Percentiles rank a stretch among this genome's conserved stretches.
These are phyloP conservation scores for Candida sanyaensis DNA, from an alignment of 1,139 yeast species.

Conservation along the genomic window DNA sequence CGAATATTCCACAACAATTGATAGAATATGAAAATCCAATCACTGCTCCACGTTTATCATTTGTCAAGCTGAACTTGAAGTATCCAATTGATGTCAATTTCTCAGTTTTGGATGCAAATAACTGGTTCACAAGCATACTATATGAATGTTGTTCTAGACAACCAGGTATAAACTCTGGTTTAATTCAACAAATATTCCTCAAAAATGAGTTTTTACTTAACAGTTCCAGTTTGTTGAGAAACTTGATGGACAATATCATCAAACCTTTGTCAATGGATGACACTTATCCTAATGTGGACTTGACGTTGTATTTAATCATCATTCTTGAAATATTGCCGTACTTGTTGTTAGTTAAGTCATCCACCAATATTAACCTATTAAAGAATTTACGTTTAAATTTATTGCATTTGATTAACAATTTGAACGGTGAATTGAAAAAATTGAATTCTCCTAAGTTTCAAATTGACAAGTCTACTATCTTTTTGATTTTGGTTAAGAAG, in stretches of 20 bases:
- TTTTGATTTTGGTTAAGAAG: slow-evolving; percentile 36
- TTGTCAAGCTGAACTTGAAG: slow-evolving; percentile 27
- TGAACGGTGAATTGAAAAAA: slow-evolving; percentile 23
- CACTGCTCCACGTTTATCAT: slow-evolving; percentile 28
- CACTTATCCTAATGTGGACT: slow-evolving; percentile 21
- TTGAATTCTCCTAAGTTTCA: slow-evolving; percentile 21
- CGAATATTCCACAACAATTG: background rate
- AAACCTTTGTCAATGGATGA: slow-evolving; percentile 19
- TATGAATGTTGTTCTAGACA: slow-evolving; percentile 19
- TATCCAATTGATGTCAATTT: slow-evolving; percentile 29
- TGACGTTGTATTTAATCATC: slow-evolving; percentile 32
- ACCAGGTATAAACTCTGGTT: slow-evolving; percentile 14
- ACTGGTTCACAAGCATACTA: slow-evolving; percentile 27
- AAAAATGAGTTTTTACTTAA: slow-evolving; percentile 21
- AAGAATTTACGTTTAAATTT: slow-evolving; percentile 33
- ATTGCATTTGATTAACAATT: slow-evolving; percentile 32
- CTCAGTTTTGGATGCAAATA: slow-evolving; percentile 23
- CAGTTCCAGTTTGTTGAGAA: slow-evolving; percentile 22
- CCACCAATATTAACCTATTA: slow-evolving; percentile 25
- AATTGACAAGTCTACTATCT: slow-evolving; percentile 29
- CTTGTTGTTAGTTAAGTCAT: slow-evolving; percentile 30
- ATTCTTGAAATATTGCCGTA: slow-evolving; percentile 37
- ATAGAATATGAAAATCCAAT: slow-evolving; percentile 6
- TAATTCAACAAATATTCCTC: slow-evolving; percentile 24
- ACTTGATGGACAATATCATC: slow-evolving; percentile 24